phyloP scores from a whole-genome alignment of 495 filamentous ascomycete genomes.

The Penicillium tannophilum region DNA sequence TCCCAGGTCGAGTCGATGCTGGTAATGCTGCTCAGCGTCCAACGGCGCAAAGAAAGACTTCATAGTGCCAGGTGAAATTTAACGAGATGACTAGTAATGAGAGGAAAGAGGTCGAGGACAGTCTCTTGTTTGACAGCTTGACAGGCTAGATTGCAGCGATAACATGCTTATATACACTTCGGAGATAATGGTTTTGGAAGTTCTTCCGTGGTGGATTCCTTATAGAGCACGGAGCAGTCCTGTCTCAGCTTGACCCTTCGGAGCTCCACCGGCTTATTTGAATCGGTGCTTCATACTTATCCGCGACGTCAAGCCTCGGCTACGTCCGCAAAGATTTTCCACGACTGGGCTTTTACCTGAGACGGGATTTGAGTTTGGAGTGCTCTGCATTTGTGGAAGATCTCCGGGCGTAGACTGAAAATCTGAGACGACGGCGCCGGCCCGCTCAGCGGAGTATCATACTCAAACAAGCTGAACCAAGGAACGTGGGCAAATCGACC shows the following conservation, averaged over 20 bases:
- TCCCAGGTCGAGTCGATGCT: conserved; percentile 55
- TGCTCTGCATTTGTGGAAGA: conserved; percentile 18
- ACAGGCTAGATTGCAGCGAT: background rate
- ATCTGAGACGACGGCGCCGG: conserved; percentile 22
- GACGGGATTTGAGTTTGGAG: background rate
- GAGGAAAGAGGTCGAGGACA: background rate
- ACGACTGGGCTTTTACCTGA: conserved; percentile 15
- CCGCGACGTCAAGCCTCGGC: background rate
- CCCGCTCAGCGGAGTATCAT: conserved; percentile 2
- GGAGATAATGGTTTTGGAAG: background rate
- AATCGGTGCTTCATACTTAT: background rate
- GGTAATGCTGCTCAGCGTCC: conserved; percentile 47
- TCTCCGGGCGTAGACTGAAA: conserved; percentile 17
- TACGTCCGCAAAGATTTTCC: conserved; percentile 16
- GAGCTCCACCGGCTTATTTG: conserved; percentile 20
- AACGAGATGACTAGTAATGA: background rate
- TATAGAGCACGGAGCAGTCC: conserved; percentile 25
- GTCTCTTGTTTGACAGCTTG: background rate
- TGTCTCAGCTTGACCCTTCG: conserved; percentile 24
- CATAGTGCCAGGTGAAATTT: conserved; percentile 27
- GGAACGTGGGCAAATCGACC: conserved; percentile 12
- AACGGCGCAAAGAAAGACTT: conserved; percentile 35
- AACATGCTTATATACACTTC: background rate
- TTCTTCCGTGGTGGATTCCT: conserved; percentile 14
- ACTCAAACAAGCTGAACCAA: background rate